Evolutionary conservation across 2,329 filamentous ascomycete genomes (phyloP).

Genomic region (Fusarium guadeloupense): DNA sequence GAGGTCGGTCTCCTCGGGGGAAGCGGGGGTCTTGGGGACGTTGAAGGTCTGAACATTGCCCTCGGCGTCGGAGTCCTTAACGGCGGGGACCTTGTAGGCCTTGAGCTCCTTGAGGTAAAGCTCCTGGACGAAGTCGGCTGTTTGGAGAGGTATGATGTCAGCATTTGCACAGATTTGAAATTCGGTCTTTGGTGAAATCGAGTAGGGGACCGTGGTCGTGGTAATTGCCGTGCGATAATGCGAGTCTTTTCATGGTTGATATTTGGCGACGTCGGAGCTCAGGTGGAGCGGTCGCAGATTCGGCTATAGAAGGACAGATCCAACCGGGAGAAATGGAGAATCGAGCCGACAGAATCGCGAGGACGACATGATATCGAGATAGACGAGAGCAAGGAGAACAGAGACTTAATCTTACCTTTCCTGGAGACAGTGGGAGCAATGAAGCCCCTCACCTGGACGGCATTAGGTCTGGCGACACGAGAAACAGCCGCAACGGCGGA

Average conservation of each 20-base stretch:
- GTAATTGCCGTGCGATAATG: not conserved
- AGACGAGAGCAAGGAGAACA: not conserved
- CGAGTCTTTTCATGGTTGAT: conserved; percentile 3
- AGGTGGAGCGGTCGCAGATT: conserved; percentile 42
- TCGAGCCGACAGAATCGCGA: conserved; percentile 13
- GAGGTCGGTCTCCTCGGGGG: conserved; percentile 93
- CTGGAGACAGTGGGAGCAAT: conserved; percentile 69
- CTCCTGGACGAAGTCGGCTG: conserved; percentile 97
- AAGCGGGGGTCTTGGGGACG: conserved; percentile 81
- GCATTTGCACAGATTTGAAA: conserved; percentile 24
- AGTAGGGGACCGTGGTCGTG: not conserved
- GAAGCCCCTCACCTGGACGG: conserved; percentile 64
- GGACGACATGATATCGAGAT: not conserved
- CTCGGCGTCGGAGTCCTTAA: conserved; percentile 88
- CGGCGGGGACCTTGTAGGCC: conserved; percentile 85
- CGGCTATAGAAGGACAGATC: conserved; percentile 39
- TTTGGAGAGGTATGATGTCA: conserved; percentile 39
- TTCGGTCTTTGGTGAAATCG: not conserved
- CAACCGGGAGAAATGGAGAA: conserved; percentile 28
- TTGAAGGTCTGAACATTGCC: conserved; percentile 91
- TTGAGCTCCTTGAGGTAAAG: conserved; percentile 97
- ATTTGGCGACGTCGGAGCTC: conserved; percentile 42
- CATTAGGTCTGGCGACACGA: conserved; percentile 53
- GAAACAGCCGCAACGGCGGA: conserved; percentile 60
- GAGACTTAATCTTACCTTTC: conserved; percentile 61